These are phyloP conservation scores for Backusella sp. DNA, from an alignment of 192 early-diverging fungal genomes.

Conservation along the genomic window DNA sequence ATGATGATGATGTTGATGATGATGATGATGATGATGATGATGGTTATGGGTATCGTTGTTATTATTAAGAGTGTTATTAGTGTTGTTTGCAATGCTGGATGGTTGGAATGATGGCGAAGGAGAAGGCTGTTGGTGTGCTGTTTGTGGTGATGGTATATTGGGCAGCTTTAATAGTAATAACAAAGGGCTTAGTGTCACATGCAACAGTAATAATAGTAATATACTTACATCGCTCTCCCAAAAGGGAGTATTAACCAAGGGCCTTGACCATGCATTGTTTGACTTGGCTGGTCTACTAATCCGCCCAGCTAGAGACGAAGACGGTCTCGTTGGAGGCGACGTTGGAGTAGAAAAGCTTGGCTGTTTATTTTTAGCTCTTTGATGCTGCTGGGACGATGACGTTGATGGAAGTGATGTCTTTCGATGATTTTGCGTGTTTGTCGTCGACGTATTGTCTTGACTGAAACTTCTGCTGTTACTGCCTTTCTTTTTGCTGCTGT, in stretches of 20 bases:
- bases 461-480: neutral
- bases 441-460: neutral
- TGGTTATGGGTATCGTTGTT: neutral
- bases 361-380: neutral
- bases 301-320: neutral
- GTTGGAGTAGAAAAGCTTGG: neutral
- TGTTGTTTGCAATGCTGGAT: neutral
- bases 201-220: neutral
- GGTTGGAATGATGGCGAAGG: neutral
- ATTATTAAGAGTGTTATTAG: neutral
- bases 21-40: neutral
- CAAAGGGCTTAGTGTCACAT: neutral
- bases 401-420: neutral
- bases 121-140: too few relatives aligned
- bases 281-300: neutral
- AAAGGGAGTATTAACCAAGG: neutral
- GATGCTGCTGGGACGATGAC: neutral
- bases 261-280: neutral
- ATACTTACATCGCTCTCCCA: constrained; percentile 7
- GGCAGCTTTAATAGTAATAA: neutral
- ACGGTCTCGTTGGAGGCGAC: neutral
- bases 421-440: neutral
- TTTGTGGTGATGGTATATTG: neutral
- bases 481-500: neutral
- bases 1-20: neutral